Conservation (phyloP, 352 stramenopile species). For the Globisporangium radiosum region DNA sequence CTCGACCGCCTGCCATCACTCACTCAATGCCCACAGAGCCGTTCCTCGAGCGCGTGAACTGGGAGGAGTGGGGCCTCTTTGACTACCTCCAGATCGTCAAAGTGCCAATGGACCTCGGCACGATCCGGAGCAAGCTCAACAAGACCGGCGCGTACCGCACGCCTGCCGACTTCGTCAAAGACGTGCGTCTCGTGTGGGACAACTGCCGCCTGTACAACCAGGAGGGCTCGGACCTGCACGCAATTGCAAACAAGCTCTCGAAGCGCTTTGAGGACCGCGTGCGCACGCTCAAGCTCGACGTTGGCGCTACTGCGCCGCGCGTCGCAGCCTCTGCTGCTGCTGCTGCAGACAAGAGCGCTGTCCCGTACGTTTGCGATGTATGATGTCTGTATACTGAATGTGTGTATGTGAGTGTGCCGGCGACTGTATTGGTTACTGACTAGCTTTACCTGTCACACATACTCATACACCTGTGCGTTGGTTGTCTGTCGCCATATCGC, state of each 20-base stretch:
- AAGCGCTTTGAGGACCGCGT: slow-evolving; percentile 83
- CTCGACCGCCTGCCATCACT: background rate
- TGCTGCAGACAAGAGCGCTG: background rate
- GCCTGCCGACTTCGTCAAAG: slow-evolving; percentile 63
- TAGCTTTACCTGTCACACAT: too few species aligned
- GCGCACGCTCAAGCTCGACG: background rate
- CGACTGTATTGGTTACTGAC: too few species aligned
- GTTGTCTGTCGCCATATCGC: background rate
- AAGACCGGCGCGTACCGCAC: slow-evolving; percentile 82
- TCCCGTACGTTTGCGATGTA: too few species aligned
- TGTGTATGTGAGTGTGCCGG: background rate
- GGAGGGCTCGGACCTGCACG: slow-evolving; percentile 87
- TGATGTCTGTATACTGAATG: background rate
- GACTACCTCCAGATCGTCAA: slow-evolving; percentile 91
- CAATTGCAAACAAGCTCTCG: slow-evolving; percentile 70
- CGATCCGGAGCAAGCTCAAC: slow-evolving; percentile 68
- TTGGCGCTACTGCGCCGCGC: background rate
- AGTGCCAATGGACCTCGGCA: slow-evolving; percentile 89
- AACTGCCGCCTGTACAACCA: slow-evolving; percentile 87
- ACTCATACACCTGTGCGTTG: too few species aligned
- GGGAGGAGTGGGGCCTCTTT: slow-evolving; percentile 85
- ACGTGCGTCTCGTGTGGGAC: slow-evolving; percentile 83
- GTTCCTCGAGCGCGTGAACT: slow-evolving; percentile 85
- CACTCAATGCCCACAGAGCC: slow-evolving; percentile 18
- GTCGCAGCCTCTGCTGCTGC: background rate